A percentile compares a stretch with the other conserved stretches of the same genome.
Evolutionary conservation across 2,329 filamentous ascomycete genomes (phyloP).

Genomic region (Zymoseptoria tritici): DNA sequence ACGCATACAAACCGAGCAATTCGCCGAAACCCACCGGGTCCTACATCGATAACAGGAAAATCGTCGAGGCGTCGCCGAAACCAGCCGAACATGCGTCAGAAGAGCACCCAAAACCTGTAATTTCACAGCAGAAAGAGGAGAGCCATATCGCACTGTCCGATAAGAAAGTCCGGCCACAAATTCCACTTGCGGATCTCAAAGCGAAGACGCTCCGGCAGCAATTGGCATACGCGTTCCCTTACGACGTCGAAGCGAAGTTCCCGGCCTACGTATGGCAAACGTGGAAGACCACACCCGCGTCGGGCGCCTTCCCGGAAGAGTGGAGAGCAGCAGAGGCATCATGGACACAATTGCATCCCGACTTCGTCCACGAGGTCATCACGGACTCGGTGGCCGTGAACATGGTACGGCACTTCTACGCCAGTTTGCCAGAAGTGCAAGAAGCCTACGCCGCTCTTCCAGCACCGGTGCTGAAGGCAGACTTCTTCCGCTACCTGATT

Average conservation of each 20-base stretch:
- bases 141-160: constrained; percentile 21
- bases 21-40: constrained; percentile 32
- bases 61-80: constrained; percentile 19
- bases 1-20: constrained; percentile 20
- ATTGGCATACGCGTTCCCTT: constrained; percentile 87
- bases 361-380: constrained; percentile 93
- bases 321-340: constrained; percentile 81
- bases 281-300: constrained; percentile 81
- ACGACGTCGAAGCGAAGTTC: constrained; percentile 81
- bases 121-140: constrained; percentile 23
- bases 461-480: constrained; percentile 51
- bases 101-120: constrained; percentile 19
- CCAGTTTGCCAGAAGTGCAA: constrained; percentile 49
- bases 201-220: constrained; percentile 68
- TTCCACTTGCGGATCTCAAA: constrained; percentile 61
- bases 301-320: constrained; percentile 62
- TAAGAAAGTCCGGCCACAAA: constrained; percentile 47
- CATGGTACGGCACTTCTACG: constrained; percentile 79
- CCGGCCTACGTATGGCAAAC: constrained; percentile 99
- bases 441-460: constrained; percentile 45
- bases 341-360: constrained; percentile 80
- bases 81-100: constrained; percentile 8
- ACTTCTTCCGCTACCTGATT: constrained; percentile 62
- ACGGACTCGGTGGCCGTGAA: constrained; percentile 81
- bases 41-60: constrained; percentile 31